Evolutionary conservation across 441 rosid genomes (phyloP).

Genomic region (Syzygium malaccense): DNA sequence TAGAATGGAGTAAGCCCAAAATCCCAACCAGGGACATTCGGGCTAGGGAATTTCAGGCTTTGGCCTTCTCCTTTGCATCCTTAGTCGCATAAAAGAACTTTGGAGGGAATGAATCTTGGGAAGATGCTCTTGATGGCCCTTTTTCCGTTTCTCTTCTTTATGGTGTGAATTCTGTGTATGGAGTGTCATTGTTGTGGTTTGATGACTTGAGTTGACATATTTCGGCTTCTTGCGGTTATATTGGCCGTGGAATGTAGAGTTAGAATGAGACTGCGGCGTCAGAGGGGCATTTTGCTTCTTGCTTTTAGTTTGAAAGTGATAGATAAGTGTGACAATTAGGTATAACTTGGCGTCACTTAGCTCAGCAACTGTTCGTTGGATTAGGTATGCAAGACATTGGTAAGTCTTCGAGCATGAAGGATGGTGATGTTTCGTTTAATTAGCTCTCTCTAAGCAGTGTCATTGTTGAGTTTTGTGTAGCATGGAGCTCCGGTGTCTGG

Average conservation of each 20-base stretch:
- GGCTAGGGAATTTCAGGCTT: not conserved
- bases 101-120: not conserved
- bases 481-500: not conserved
- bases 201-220: not conserved
- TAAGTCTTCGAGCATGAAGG: not conserved
- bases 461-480: not conserved
- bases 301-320: not conserved
- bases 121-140: not conserved
- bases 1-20: not conserved
- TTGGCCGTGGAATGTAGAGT: not conserved
- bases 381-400: not conserved
- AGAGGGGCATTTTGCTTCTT: not conserved
- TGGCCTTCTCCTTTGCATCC: fast-evolving
- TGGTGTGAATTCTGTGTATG: not conserved
- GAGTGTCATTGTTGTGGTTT: not conserved
- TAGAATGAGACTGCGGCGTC: not conserved
- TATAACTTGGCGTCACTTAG: not conserved
- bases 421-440: not conserved
- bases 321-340: not conserved
- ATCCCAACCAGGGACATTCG: not conserved
- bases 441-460: not conserved
- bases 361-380: not conserved
- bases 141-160: not conserved
- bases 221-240: not conserved
- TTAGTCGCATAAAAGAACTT: not conserved